Evolutionary conservation across 257 asterid genomes (phyloP), one percentile per base, ranked within the genome.

Genomic region (Solanum appendiculatum): DNA sequence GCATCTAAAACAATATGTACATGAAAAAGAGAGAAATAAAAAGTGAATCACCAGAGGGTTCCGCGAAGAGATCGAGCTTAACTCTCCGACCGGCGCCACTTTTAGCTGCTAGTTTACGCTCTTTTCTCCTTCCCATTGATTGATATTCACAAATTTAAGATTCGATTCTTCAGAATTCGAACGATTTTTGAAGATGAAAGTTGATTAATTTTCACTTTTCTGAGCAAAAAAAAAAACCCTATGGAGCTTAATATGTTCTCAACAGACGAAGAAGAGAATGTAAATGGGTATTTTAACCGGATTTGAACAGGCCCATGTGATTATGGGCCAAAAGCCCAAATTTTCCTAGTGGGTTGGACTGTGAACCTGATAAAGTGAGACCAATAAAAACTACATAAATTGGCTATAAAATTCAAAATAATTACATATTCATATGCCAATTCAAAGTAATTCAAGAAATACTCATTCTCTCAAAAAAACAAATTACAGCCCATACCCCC

Each of bases 121-220:
- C 99, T 92, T 95, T 97, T 86, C 99, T 94, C 92, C 95, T 93
- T 82, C 99, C 99, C 99, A 97, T 97, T 54, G 60, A 77, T 77
- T 25, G 36, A 25, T 42, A 7, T n/a, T 77, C 37, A 42, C 60
- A 14, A 33, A n/a, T 8, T 77, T 29, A 2, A 27, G 58, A 40
- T 77, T 77, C 23, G 9, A 77, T 70, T 2, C 18, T 34, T 34
- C 46, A 72, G 29, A 13, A 77, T 31, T 64, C 63, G 73, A 27
- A 13, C 33, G 73, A 64, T 12, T 40, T 31, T 13, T n/a, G 5
- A 66, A 66, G 39, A 14, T 29, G 13, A 69, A 68, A 68, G 12
- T 64, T 6, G 6, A n/a, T n/a, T n/a, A n/a, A n/a, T 56, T 56
- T 21, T 20, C 27, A 56, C 64, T 56, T 56, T 56, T 20, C 64